A percentile compares a stretch with the other conserved stretches of the same genome.
Evolutionary conservation across 2,329 filamentous ascomycete genomes (phyloP).

Genomic region (Fusarium sp.): DNA sequence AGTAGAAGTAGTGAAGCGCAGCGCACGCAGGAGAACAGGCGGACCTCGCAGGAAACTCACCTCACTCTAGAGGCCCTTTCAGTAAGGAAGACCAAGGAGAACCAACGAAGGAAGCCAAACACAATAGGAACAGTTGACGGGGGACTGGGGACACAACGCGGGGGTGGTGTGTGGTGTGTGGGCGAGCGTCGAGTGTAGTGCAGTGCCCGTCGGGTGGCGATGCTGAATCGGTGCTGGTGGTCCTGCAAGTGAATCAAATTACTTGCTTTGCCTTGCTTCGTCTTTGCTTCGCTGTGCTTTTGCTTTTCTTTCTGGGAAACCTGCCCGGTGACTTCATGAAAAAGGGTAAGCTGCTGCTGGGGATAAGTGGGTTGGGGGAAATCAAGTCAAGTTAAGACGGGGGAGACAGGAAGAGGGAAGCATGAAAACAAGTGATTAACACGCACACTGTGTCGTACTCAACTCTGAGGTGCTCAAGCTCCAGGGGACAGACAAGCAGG

Average conservation of each 20-base stretch:
- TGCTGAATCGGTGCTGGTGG: conserved; percentile 29
- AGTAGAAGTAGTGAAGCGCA: conserved; percentile 4
- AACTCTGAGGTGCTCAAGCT: conserved; percentile 5
- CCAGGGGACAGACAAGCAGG: conserved; percentile 26
- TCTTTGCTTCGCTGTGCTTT: conserved; percentile 25
- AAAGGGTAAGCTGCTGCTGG: conserved; percentile 24
- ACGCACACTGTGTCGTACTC: conserved; percentile 40
- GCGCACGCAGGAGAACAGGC: conserved; percentile 27
- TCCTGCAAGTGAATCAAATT: conserved; percentile 33
- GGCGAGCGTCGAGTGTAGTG: background rate
- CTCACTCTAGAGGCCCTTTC: conserved; percentile 14
- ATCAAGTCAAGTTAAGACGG: conserved; percentile 23
- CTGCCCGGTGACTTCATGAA: conserved; percentile 37
- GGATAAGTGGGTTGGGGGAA: conserved; percentile 38
- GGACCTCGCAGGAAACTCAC: conserved; percentile 8
- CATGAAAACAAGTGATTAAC: conserved; percentile 20
- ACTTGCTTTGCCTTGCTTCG: conserved; percentile 38
- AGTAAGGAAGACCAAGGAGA: conserved; percentile 31
- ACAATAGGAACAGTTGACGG: conserved; percentile 40
- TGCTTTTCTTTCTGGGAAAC: conserved; percentile 33
- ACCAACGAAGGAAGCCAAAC: conserved; percentile 48
- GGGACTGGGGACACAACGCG: conserved; percentile 42
- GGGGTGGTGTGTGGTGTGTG: conserved; percentile 37
- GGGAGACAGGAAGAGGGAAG: conserved; percentile 26
- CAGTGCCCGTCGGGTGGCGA: conserved; percentile 38